Conservation (phyloP, 148 eudicot genomes). For the Polygonum maritimum region DNA sequence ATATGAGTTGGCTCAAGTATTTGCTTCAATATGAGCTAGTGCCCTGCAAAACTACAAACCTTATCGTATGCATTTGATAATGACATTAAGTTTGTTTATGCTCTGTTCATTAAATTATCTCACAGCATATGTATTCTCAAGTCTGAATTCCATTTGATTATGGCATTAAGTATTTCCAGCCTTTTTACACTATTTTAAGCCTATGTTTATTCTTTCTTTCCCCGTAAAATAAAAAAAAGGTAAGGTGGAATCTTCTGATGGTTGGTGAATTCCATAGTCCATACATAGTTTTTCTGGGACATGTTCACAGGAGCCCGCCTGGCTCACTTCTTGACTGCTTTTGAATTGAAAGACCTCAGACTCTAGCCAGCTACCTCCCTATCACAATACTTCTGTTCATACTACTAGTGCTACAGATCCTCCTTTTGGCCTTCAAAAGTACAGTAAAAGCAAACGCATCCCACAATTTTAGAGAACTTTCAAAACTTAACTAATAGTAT, state of each 20-base stretch:
- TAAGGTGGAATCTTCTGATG: conserved; percentile 1
- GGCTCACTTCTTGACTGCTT: conserved; percentile 1
- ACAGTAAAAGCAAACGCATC: background rate
- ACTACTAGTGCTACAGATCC: background rate
- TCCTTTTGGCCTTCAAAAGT: background rate
- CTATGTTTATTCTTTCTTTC: background rate
- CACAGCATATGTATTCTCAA: background rate
- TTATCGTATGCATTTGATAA: background rate
- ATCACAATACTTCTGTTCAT: background rate
- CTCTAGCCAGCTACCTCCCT: background rate
- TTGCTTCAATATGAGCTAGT: background rate
- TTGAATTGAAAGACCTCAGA: background rate
- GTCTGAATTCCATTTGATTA: too few relatives aligned
- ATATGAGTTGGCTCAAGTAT: background rate
- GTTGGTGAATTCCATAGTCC: conserved; percentile 4
- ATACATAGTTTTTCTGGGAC: background rate
- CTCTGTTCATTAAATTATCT: background rate
- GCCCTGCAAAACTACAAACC: background rate
- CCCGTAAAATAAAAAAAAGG: background rate
- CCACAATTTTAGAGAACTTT: background rate
- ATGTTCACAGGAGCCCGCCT: background rate
- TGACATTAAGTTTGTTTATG: background rate
- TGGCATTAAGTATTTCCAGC: background rate
- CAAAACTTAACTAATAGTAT: background rate
- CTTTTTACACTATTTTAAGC: background rate